A percentile compares a stretch with the other conserved stretches of the same genome.
Evolutionary conservation across 208 protist species (phyloP).

Genomic region (Leishmania guyanensis): DNA sequence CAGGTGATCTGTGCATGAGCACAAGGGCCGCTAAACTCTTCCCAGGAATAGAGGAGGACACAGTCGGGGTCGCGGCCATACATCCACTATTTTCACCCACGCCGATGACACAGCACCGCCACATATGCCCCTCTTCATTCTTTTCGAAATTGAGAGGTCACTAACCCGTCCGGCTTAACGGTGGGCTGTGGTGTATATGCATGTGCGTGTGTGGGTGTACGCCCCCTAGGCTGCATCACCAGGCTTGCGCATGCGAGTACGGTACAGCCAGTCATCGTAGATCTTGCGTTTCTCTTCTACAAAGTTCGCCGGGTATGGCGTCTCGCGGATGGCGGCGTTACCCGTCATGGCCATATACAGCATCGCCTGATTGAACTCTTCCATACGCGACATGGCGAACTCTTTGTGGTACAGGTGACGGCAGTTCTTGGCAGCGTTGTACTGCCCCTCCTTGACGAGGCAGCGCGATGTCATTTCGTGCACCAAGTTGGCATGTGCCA

Average conservation of each 20-base stretch:
- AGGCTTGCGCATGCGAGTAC: constrained; percentile 84
- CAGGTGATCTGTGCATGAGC: not conserved
- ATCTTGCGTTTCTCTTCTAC: constrained; percentile 88
- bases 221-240: constrained; percentile 50
- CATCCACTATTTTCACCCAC: not conserved
- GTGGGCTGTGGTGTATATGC: not conserved
- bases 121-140: not conserved
- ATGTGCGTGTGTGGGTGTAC: not conserved
- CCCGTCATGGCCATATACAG: constrained; percentile 89
- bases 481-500: constrained; percentile 75
- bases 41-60: not conserved
- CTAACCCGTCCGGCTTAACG: not conserved
- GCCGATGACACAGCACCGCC: not conserved
- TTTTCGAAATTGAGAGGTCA: not conserved
- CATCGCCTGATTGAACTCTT: constrained; percentile 82
- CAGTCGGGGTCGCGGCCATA: not conserved
- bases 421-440: constrained; percentile 91
- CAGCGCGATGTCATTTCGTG: constrained; percentile 79
- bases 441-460: constrained; percentile 80
- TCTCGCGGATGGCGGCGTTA: constrained; percentile 84
- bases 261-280: constrained; percentile 87
- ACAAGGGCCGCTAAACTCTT: not conserved
- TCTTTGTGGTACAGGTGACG: constrained; percentile 78
- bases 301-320: constrained; percentile 82
- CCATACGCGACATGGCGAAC: constrained; percentile 85